A percentile compares a stretch with the other conserved stretches of the same genome.
These are phyloP conservation scores for Ustilaginoidea virens DNA, from an alignment of 2,329 filamentous ascomycete species.

Conservation along the genomic window DNA sequence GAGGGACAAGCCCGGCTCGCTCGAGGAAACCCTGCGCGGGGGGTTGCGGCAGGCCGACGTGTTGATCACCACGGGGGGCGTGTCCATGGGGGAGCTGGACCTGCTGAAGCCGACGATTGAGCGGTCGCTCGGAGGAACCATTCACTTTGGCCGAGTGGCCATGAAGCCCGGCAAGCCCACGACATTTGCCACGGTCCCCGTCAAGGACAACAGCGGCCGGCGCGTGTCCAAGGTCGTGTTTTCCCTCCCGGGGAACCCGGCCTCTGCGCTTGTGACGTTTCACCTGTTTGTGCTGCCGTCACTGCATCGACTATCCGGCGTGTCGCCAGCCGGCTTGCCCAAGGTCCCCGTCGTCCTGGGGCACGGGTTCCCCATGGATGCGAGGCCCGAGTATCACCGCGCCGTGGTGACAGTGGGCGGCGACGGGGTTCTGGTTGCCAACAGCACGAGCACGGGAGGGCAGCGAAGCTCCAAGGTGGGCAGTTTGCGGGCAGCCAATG, in stretches of 20 bases:
- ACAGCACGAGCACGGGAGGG: constrained; percentile 75
- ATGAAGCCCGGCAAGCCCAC: constrained; percentile 99
- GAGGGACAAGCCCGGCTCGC: constrained; percentile 51
- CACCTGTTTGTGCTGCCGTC: constrained; percentile 87
- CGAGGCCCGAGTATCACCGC: constrained; percentile 84
- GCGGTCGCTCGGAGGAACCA: constrained; percentile 72
- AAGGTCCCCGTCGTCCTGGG: constrained; percentile 55
- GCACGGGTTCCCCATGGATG: constrained; percentile 61
- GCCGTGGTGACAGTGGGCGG: constrained; percentile 50
- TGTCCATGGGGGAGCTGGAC: constrained; percentile 96
- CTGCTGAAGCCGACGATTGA: constrained; percentile 94
- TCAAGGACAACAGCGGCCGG: constrained; percentile 41
- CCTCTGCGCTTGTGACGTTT: constrained; percentile 81
- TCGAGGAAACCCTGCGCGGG: constrained; percentile 64
- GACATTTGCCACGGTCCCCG: constrained; percentile 80
- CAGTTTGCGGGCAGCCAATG: constrained; percentile 80
- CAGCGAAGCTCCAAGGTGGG: constrained; percentile 84
- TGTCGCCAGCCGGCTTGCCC: constrained; percentile 53
- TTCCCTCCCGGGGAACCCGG: constrained; percentile 84
- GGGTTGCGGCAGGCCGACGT: constrained; percentile 64
- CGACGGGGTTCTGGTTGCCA: constrained; percentile 57
- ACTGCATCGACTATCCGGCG: constrained; percentile 60
- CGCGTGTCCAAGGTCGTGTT: constrained; percentile 61
- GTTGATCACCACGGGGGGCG: constrained; percentile 82
- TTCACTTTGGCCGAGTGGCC: constrained; percentile 87